Base-by-base conservation (phyloP, 495 filamentous ascomycete genomes). In the Aspergillus coremiiformis region DNA sequence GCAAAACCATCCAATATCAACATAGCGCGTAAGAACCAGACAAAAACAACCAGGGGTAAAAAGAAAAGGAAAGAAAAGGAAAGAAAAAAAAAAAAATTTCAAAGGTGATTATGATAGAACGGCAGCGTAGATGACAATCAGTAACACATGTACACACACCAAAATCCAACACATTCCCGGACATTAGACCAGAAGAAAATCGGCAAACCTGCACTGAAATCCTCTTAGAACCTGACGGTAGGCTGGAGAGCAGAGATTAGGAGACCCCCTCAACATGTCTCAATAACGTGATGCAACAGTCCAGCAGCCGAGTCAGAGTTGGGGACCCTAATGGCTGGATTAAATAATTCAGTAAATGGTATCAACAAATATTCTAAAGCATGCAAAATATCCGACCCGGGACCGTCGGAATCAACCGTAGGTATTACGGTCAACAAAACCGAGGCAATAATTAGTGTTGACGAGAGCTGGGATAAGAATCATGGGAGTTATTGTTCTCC, bases 1-100 rank as follows among this genome's bases (percentile, higher is more conserved):
- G 60, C 55, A 59, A 56, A 47, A 35, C 52, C 55, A 21, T 41
- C 62, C 60, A 58, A 58, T 58, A 64, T 54, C 58, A 62, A 63
- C 61, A 62, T 48, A 51, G 53, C 58, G 60, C 60, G 59, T 52
- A 48, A 59, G 57, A 35, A 60, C 19, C 44, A 60, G 46, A 54
- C 12, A 47, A 46, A 47, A 21, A 39, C 44, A 43, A 39, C n/a
- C 10, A 27, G 6, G 26, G 49, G 47, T 39, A 55, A 58, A 55
- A 44, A 58, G 55, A 57, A 59, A 45, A 26, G 42, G 55, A 56
- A 59, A 56, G 45, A 55, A 30, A 50, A 44, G n/a, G n/a, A 57
- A 57, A 59, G 47, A 26, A 44, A 57, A 56, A 59, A 56, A 48
- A 55, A 30, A 50, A 44, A 49, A 30, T 41, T 39, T 35, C 43